Base-by-base conservation (phyloP, 106 monocot species). In the Dendrobium officinale region DNA sequence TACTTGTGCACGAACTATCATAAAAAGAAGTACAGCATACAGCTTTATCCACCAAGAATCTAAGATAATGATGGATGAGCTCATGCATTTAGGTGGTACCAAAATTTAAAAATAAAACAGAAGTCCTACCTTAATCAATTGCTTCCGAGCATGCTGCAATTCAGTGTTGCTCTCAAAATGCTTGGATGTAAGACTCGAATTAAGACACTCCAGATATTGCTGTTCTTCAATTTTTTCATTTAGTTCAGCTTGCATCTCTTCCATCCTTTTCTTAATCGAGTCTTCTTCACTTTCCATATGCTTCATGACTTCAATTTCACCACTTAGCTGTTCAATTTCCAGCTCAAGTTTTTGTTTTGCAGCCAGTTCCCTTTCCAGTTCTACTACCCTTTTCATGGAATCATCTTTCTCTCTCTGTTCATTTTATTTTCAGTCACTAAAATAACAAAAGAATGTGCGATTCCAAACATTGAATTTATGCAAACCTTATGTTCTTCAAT, bases 271-370 rank as follows among this genome's bases (percentile, higher is more conserved):
- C 78, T 77, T 82, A 41, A 84, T 42, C 4, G 83, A 80, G 59
- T 89, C 89, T 17, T 90, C 88, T 31, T 77, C 41, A 75, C 82
- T 75, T 79, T 82, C 89, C 93, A 91, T 87, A 67, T 87, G 90
- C 31, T 87, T 86, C 88, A 91, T 90, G 19, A 93, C 89, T 72
- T 87, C 70, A 56, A 96, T 58, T 73, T 88, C 80, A 45, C 96
- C 91, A 73, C 85, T 93, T 64, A 96, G 16, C 79, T 93, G 89
- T 79, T 93, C 87, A 26, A 96, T 96, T 79, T 96, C 93, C 77
- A 91, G 75, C 76, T 96, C 90, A 6, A 96, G 75, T 48, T 90
- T 86, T 79, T 96, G 96, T 61, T 92, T 96, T 77, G 87, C 89
- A 88, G 88, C 93, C 26, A 91, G 9, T 58, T 96, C 87, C 78